Conservation (phyloP, 164 flowering plant species). For the Sextonia rubra region DNA sequence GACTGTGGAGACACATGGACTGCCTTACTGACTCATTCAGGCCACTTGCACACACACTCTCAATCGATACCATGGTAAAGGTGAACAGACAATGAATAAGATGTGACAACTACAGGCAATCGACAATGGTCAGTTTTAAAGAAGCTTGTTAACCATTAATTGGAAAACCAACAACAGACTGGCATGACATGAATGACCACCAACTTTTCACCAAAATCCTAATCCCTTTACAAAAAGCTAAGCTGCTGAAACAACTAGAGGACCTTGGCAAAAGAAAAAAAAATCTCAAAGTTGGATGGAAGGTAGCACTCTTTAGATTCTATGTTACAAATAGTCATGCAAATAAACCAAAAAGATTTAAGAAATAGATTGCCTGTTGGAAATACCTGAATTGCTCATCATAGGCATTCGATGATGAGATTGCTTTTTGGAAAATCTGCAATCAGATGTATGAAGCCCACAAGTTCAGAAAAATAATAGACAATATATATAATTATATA, state of each 20-base stretch:
- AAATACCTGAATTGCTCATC: constrained; percentile 86
- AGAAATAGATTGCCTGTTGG: not conserved
- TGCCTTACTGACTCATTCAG: not conserved
- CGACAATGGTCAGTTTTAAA: not conserved
- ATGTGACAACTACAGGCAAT: not conserved
- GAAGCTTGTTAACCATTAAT: not conserved
- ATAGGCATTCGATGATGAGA: constrained; percentile 90
- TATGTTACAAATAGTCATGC: not conserved
- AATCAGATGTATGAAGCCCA: constrained; percentile 9
- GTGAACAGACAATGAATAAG: not conserved
- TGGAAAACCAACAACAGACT: no score
- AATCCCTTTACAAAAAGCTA: not conserved
- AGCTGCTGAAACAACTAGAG: not conserved
- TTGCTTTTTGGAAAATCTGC: constrained; percentile 99
- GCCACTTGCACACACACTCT: not conserved
- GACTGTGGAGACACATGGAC: no score
- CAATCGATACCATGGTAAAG: not conserved
- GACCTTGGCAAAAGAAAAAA: not conserved
- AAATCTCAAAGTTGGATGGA: not conserved
- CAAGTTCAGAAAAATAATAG: not conserved
- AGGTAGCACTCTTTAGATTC: not conserved
- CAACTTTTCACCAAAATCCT: not conserved
- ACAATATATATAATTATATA: not conserved
- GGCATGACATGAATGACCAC: no score
- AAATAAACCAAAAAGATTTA: not conserved